Conservation (phyloP, 805 yeast species). For the Tetrapisispora phaffii region DNA sequence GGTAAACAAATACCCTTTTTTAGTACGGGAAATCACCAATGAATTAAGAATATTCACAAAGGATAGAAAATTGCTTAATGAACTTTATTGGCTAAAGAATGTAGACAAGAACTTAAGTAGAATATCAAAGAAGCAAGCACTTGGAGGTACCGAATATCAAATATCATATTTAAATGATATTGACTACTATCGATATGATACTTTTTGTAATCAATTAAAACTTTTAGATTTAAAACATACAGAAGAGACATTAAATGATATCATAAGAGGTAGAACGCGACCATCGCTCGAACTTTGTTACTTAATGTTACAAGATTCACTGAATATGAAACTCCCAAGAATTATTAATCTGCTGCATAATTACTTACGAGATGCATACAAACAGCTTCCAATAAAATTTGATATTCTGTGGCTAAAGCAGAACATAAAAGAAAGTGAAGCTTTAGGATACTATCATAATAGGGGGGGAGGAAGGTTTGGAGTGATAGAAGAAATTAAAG, state of each 20-base stretch:
- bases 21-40: conserved; percentile 16
- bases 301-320: conserved; percentile 12
- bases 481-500: neutral
- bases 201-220: conserved; percentile 3
- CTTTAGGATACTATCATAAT: too few species aligned
- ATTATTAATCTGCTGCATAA: conserved; percentile 16
- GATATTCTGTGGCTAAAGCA: conserved; percentile 19
- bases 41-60: conserved; percentile 14
- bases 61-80: conserved; percentile 6
- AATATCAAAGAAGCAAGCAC: neutral
- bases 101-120: conserved; percentile 4
- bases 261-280: conserved; percentile 16
- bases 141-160: conserved; percentile 6
- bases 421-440: neutral
- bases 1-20: conserved; percentile 12
- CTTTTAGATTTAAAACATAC: conserved; percentile 9
- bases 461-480: neutral
- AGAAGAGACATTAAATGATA: conserved; percentile 9
- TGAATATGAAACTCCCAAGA: conserved; percentile 8
- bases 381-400: conserved; percentile 15
- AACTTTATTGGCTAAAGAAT: conserved; percentile 9
- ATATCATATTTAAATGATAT: conserved; percentile 3
- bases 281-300: conserved; percentile 17
- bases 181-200: conserved; percentile 9
- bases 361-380: conserved; percentile 8